Base-by-base conservation (phyloP, 805 yeast genomes). In the Saccharomycopsis amapae region DNA sequence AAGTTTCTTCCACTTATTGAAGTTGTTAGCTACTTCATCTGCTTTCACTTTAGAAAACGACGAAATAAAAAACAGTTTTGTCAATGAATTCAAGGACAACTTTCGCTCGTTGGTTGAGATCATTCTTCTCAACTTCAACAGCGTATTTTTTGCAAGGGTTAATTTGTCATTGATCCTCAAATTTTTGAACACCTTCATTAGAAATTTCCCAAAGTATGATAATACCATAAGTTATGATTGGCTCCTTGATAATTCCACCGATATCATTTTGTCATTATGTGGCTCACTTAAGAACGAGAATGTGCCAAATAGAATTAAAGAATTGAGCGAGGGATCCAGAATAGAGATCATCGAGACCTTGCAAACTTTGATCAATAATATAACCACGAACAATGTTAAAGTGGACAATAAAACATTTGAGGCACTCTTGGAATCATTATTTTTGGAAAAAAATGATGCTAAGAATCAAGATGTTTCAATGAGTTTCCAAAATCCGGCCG, bases 1-100 rank as follows among this genome's bases (percentile, higher is more conserved):
- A 22, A 46, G 48, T n/a, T 40, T 50, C 19, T 50, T 50, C 37
- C 53, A 50, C 15, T 19, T 46, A 20, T 24, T 50, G 20, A 50
- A 44, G 26, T n/a, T 46, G 22, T 24, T 50, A 4, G n/a, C 37
- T 7, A 37, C 48, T 5, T 9, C 51, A 13, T n/a, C 22, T 6
- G 17, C 26, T 15, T 23, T 31, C 13, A 15, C 34, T 28, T 22
- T 30, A 26, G 26, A 34, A 10, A n/a, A n/a, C n/a, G n/a, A n/a
- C n/a, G 42, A 40, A n/a, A 15, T 18, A 10, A 28, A 18, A n/a
- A 19, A 17, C 3, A 5, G 6, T 6, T 23, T 44, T 33, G 24
- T 41, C 5, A 15, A 32, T 6, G 46, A 39, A 10, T 48, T 48
- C 26, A 42, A 40, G 33, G 38, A 44, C 2, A 17, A 33, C 6